Percentiles rank a stretch among this genome's conserved stretches.
Conservation (phyloP, 31 red algal genomes). For the Odonthalia washingtoniensis region DNA sequence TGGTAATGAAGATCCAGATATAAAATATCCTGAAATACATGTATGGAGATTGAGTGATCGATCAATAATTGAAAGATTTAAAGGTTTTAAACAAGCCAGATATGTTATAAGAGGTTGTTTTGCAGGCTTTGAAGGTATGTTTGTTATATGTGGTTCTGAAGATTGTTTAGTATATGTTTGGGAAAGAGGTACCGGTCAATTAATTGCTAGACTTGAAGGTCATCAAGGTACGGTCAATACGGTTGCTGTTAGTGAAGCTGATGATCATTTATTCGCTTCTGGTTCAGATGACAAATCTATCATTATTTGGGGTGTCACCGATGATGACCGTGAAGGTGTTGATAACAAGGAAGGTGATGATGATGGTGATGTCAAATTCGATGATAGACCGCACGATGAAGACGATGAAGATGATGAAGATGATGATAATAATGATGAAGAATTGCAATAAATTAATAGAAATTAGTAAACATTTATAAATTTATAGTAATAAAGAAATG, state of each 20-base stretch:
- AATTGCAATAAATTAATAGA: too few species aligned
- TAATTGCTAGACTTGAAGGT: conserved; percentile 66
- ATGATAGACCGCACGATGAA: too few species aligned
- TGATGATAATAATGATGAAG: too few species aligned
- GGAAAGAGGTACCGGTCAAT: conserved; percentile 69
- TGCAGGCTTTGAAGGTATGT: conserved; percentile 75
- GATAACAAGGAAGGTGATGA: too few species aligned
- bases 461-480: too few species aligned
- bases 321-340: too few species aligned
- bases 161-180: conserved; percentile 82
- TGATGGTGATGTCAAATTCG: too few species aligned
- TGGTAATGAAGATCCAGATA: conserved; percentile 57
- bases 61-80: conserved; percentile 53
- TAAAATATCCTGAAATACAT: conserved; percentile 72
- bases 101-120: conserved; percentile 86
- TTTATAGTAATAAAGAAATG: too few species aligned
- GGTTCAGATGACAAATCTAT: conserved; percentile 76
- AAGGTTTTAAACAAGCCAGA: conserved; percentile 68
- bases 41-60: conserved; percentile 65
- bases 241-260: conserved; percentile 63
- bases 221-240: conserved; percentile 81
- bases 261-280: conserved; percentile 73
- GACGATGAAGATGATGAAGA: too few species aligned
- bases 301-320: conserved; percentile 65
- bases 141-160: conserved; percentile 81